Base-by-base conservation (phyloP, 139 green algal species). In the Chlamydomonas asymmetrica region DNA sequence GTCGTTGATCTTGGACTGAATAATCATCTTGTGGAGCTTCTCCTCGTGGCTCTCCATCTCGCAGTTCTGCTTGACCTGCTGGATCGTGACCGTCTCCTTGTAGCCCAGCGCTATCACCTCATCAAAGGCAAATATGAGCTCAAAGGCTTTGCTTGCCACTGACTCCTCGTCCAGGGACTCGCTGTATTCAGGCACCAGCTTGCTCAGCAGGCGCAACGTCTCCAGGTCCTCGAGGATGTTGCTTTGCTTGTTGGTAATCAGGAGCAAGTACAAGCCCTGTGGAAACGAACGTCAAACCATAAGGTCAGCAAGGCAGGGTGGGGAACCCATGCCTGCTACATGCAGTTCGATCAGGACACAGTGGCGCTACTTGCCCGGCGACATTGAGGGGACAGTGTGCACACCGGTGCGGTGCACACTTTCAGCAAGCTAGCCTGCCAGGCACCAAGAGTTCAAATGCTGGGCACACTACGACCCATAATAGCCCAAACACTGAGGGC, bases 191-290 rank as follows among this genome's bases (percentile, higher is more conserved):
- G 94, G 89, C 48, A 99, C 90, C 7, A 99, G 80, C 87, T 99
- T 99, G 40, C 91, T 91, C 41, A 99, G 90, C 70, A 99, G 79
- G 10, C 96, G 92, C 61, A 99, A 88, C 3, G 94, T 99, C 60
- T 99, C 97, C 71, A 99, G 80, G 79, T 99, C 97, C 79, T 99
- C 96, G 63, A 99, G 79, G 66, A 99, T 99, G 88, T 99, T 99
- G 86, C 86, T 96, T 63, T 89, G 81, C 82, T 97, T 97, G 87
- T 99, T 99, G 23, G 97, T 99, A 16, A 99, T 91, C 38, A 99
- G 85, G 73, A 99, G 77, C 63, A 99, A 79, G 83, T 98, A 99
- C 85, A 99, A 82, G 16, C 81, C 84, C 93, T 97, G 88, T 76
- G 75, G 41, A 0, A 39, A n/a, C n/a, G n/a, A n/a, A n/a, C n/a